Conservation (phyloP, 2,329 filamentous ascomycete genomes). For the Penicillium oxalicum region DNA sequence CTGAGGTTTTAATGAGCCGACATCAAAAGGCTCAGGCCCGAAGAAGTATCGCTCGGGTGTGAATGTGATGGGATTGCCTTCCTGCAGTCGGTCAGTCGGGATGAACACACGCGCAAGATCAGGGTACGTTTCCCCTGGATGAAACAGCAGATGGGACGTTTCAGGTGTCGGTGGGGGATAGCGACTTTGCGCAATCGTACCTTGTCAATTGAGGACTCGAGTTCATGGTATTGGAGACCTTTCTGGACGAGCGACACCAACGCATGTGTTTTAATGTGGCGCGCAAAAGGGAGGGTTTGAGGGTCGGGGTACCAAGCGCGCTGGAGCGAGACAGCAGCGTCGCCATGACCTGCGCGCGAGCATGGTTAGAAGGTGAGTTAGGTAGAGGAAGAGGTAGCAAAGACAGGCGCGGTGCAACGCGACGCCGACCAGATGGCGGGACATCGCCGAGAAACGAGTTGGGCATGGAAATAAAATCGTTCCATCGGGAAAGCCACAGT, state of each 20-base stretch:
- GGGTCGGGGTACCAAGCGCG: slow-evolving; percentile 59
- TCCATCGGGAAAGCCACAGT: neutral
- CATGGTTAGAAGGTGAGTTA: slow-evolving; percentile 11
- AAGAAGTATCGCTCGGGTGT: slow-evolving; percentile 43
- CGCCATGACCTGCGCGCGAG: slow-evolving; percentile 46
- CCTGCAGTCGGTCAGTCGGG: slow-evolving; percentile 24
- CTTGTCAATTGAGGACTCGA: slow-evolving; percentile 46
- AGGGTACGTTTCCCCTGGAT: too few species aligned
- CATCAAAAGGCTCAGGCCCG: slow-evolving; percentile 38
- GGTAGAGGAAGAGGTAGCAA: neutral
- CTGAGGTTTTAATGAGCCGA: slow-evolving; percentile 24
- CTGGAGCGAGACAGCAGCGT: slow-evolving; percentile 55
- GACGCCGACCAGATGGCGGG: neutral
- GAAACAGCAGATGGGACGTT: slow-evolving; percentile 2
- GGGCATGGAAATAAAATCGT: too few species aligned
- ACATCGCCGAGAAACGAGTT: too few species aligned
- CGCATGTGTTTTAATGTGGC: slow-evolving; percentile 53
- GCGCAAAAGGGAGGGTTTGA: slow-evolving; percentile 56
- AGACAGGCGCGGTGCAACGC: slow-evolving; percentile 1
- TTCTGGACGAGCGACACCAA: slow-evolving; percentile 59
- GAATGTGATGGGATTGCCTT: slow-evolving; percentile 32
- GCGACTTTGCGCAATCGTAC: slow-evolving; percentile 28
- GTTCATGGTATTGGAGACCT: slow-evolving; percentile 51
- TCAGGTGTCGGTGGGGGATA: slow-evolving; percentile 1
- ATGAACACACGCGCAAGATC: too few species aligned